A percentile compares a stretch with the other conserved stretches of the same genome.
Conservation (phyloP, 2,329 filamentous ascomycete species). For the Lasiodiplodia gonubiensis region DNA sequence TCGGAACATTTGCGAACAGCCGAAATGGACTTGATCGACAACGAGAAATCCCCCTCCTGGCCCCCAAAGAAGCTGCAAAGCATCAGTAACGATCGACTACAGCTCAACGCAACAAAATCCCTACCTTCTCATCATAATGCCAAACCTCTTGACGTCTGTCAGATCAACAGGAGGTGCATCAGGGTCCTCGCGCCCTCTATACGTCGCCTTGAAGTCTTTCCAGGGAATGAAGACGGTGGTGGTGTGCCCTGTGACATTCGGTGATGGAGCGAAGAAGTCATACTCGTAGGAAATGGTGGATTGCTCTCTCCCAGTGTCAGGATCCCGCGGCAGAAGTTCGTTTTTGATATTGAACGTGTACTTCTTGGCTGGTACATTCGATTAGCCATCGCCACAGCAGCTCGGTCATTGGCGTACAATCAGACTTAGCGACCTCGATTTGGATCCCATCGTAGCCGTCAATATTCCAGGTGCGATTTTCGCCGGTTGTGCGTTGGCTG, state of each 20-base stretch:
- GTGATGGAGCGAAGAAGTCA: constrained; percentile 57
- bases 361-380: constrained; percentile 53
- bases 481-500: constrained; percentile 70
- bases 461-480: constrained; percentile 67
- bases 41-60: constrained; percentile 71
- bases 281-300: constrained; percentile 76
- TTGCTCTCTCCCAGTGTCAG: constrained; percentile 71
- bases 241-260: constrained; percentile 31
- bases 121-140: constrained; percentile 82
- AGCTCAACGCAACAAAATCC: constrained; percentile 31
- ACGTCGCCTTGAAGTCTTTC: constrained; percentile 71
- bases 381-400: not conserved
- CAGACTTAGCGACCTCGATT: constrained; percentile 59
- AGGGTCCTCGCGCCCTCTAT: constrained; percentile 69
- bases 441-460: constrained; percentile 66
- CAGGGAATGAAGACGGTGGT: constrained; percentile 64
- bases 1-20: constrained; percentile 42
- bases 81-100: not conserved
- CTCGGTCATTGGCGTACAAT: constrained; percentile 48
- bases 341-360: constrained; percentile 82
- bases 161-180: constrained; percentile 66
- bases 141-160: constrained; percentile 67
- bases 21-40: constrained; percentile 62
- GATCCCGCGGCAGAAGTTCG: constrained; percentile 60
- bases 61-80: constrained; percentile 71